Evolutionary conservation across 805 yeast genomes (phyloP).

Genomic region (Suhomyces faveliae): DNA sequence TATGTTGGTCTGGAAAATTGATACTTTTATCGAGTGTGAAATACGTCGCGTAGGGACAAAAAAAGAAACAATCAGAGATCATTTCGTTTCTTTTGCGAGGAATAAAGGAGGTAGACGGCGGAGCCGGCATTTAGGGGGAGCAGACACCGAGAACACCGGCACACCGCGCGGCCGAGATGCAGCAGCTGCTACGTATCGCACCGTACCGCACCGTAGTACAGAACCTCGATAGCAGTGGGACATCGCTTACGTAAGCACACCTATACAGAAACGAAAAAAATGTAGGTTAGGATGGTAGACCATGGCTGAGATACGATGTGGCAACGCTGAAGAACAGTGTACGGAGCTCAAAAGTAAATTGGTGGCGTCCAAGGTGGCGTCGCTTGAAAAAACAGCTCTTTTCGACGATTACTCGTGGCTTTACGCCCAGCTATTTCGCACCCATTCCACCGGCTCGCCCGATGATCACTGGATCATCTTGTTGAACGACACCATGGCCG

Average conservation of each 20-base stretch:
- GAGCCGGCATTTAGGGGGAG: neutral
- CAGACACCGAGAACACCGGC: neutral
- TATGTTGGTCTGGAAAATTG: no score
- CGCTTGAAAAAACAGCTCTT: neutral
- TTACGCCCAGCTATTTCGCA: neutral
- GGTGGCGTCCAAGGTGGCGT: neutral
- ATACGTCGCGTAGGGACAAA: neutral
- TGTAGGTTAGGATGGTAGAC: neutral
- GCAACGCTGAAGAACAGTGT: neutral
- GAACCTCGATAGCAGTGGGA: neutral
- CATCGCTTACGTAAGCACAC: constrained; percentile 2
- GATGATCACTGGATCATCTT: constrained; percentile 14
- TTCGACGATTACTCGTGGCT: neutral
- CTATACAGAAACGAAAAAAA: neutral
- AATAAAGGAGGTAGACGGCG: neutral
- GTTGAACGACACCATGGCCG: constrained; percentile 52
- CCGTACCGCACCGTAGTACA: neutral
- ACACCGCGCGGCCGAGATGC: no score
- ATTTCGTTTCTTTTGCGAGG: neutral
- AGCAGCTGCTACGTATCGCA: neutral
- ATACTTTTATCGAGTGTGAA: neutral
- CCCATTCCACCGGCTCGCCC: constrained; percentile 4
- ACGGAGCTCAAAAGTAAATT: constrained; percentile 2
- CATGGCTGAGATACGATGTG: constrained; percentile 5
- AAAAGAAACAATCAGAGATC: neutral